Percentiles rank a stretch among this genome's conserved stretches.
phyloP scores from a whole-genome alignment of 1,284 basidiomycete species.

The Sporisorium exsertum region DNA sequence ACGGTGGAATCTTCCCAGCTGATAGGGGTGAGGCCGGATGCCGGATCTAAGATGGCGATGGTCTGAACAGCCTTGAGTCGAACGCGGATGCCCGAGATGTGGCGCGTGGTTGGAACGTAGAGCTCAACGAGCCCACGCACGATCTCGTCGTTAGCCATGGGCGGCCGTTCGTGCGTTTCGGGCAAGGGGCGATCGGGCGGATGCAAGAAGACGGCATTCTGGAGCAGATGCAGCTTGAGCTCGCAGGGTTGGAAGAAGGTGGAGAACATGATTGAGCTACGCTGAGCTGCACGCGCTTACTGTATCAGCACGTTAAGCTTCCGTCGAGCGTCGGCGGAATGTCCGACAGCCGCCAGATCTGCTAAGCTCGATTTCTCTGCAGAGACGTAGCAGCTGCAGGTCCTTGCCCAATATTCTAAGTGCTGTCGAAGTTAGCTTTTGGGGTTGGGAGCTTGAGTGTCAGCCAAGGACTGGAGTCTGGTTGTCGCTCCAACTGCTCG shows the following conservation, averaged over 20 bases:
- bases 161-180: conserved; percentile 57
- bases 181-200: conserved; percentile 60
- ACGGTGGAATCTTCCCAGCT: conserved; percentile 66
- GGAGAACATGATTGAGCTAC: conserved; percentile 48
- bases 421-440: not conserved
- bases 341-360: not conserved
- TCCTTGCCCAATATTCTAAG: not conserved
- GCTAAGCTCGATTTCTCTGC: not conserved
- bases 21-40: conserved; percentile 54
- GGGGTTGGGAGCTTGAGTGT: not conserved
- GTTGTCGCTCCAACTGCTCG: not conserved
- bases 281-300: not conserved
- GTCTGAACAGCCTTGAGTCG: conserved; percentile 65
- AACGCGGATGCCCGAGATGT: conserved; percentile 65
- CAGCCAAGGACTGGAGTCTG: not conserved
- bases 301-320: not conserved
- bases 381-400: not conserved
- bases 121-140: conserved; percentile 67
- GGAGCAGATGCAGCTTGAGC: conserved; percentile 65
- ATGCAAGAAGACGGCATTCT: conserved; percentile 65
- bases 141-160: conserved; percentile 65
- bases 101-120: conserved; percentile 61
- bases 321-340: not conserved
- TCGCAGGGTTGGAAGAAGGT: conserved; percentile 65
- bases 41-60: conserved; percentile 62